Percentiles rank a stretch among this genome's conserved stretches.
Conservation (phyloP, 2,329 filamentous ascomycete species). For the Fusarium sp. region DNA sequence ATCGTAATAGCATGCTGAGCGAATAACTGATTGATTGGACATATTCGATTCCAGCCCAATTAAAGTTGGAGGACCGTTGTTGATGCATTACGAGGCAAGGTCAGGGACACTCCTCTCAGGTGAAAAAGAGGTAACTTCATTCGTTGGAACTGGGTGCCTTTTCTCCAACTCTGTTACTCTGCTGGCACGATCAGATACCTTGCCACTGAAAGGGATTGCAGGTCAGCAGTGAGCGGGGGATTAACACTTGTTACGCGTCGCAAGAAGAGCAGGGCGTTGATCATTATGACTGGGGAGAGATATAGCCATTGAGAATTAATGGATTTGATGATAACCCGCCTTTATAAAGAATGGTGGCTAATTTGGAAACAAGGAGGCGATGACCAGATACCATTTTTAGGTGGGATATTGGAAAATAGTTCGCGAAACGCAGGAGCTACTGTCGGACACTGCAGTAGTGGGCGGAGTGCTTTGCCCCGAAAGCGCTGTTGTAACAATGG, state of each 20-base stretch:
- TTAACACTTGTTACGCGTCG: constrained; percentile 15
- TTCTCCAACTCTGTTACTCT: constrained; percentile 31
- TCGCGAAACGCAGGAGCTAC: constrained; percentile 42
- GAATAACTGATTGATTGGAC: constrained; percentile 36
- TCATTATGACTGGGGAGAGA: constrained; percentile 8
- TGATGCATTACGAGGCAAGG: constrained; percentile 40
- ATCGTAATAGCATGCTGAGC: constrained; percentile 38
- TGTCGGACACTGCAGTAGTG: constrained; percentile 47
- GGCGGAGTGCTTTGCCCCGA: constrained; percentile 48
- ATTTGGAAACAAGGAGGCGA: constrained; percentile 7
- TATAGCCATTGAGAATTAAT: constrained; percentile 8
- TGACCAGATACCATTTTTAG: constrained; percentile 23
- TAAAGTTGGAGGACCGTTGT: constrained; percentile 35
- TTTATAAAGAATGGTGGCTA: constrained; percentile 20
- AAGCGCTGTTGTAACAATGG: constrained; percentile 36
- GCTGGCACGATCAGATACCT: constrained; percentile 39
- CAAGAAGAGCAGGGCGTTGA: constrained; percentile 4
- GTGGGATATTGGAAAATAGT: constrained; percentile 27
- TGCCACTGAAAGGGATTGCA: constrained; percentile 20
- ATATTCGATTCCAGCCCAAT: constrained; percentile 22
- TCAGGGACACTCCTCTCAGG: constrained; percentile 28
- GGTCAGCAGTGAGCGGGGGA: constrained; percentile 25
- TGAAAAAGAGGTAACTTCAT: constrained; percentile 19
- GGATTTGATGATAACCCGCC: constrained; percentile 12
- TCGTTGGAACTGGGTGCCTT: constrained; percentile 31